Percentiles rank a stretch among this genome's conserved stretches.
Evolutionary conservation across 2,329 filamentous ascomycete species (phyloP).

Genomic region (Thelonectria olida): DNA sequence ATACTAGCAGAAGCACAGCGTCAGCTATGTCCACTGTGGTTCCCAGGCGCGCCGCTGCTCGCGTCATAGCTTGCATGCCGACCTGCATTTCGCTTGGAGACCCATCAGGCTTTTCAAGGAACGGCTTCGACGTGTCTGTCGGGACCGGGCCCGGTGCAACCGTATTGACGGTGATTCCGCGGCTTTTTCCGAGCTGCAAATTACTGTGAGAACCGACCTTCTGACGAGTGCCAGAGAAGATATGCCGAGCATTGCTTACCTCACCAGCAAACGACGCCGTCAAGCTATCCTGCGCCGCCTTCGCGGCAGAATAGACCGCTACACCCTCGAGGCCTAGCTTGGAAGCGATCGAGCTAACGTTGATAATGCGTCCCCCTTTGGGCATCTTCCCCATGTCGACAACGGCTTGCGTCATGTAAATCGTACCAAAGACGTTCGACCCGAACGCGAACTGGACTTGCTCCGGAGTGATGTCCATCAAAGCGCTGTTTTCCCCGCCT

Average conservation of each 20-base stretch:
- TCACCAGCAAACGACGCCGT: constrained; percentile 41
- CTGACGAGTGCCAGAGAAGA: neutral
- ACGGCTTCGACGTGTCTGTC: constrained; percentile 41
- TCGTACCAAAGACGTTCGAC: constrained; percentile 43
- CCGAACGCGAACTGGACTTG: constrained; percentile 41
- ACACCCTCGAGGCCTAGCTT: constrained; percentile 29
- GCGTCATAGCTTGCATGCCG: constrained; percentile 36
- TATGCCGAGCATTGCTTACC: constrained; percentile 25
- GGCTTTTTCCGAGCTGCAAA: constrained; percentile 40
- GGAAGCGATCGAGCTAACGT: constrained; percentile 43
- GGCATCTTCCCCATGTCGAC: constrained; percentile 41
- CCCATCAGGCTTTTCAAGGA: constrained; percentile 13
- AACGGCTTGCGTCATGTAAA: constrained; percentile 46
- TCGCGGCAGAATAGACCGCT: constrained; percentile 43
- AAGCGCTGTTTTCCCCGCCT: constrained; percentile 22
- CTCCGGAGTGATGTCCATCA: constrained; percentile 35
- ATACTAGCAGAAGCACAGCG: constrained; percentile 48
- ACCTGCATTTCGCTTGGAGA: constrained; percentile 23
- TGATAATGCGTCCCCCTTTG: constrained; percentile 47
- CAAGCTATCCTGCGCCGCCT: constrained; percentile 45
- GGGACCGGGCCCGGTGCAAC: constrained; percentile 47
- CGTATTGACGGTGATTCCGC: constrained; percentile 53
- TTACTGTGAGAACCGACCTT: neutral
- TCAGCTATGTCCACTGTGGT: constrained; percentile 41
- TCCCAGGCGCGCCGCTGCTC: constrained; percentile 44